Evolutionary conservation across 805 yeast species (phyloP).

Genomic region (Pachysolen tannophilus): DNA sequence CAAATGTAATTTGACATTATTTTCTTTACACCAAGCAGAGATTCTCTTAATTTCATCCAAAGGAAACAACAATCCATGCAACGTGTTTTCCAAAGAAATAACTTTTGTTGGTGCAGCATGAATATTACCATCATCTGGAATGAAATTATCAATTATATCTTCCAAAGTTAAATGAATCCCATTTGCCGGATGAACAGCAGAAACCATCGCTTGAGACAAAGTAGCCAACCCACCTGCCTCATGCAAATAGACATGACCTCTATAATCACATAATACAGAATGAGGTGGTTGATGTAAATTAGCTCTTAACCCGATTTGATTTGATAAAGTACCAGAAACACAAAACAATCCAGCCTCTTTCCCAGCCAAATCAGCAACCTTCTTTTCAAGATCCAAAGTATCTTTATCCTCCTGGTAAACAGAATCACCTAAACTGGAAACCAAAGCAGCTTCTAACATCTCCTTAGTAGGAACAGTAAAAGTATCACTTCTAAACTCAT

Average conservation of each 20-base stretch:
- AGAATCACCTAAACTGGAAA: constrained; percentile 70
- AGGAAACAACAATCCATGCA: constrained; percentile 79
- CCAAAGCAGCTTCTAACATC: constrained; percentile 55
- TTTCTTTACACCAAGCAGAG: constrained; percentile 56
- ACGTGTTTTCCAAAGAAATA: constrained; percentile 79
- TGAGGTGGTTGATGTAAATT: constrained; percentile 77
- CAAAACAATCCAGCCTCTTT: constrained; percentile 77
- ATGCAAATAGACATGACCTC: constrained; percentile 74
- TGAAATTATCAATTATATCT: constrained; percentile 56
- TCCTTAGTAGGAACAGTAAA: constrained; percentile 79
- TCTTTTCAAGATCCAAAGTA: constrained; percentile 55
- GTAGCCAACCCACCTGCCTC: constrained; percentile 93
- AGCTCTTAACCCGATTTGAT: constrained; percentile 77
- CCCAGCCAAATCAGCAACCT: constrained; percentile 64
- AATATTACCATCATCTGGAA: constrained; percentile 72
- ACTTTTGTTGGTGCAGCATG: constrained; percentile 86
- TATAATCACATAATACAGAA: constrained; percentile 76
- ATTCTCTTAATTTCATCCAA: constrained; percentile 68
- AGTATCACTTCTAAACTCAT: constrained; percentile 71
- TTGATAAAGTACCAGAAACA: constrained; percentile 85
- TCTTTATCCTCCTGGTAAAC: constrained; percentile 82
- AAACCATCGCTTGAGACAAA: constrained; percentile 86
- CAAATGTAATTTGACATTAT: constrained; percentile 60
- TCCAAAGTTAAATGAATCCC: constrained; percentile 73
- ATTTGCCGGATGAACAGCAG: constrained; percentile 71